Percentiles rank a stretch among this genome's conserved stretches.
phyloP scores from a whole-genome alignment of 495 filamentous ascomycete genomes.

The Aspergillus mulundensis region DNA sequence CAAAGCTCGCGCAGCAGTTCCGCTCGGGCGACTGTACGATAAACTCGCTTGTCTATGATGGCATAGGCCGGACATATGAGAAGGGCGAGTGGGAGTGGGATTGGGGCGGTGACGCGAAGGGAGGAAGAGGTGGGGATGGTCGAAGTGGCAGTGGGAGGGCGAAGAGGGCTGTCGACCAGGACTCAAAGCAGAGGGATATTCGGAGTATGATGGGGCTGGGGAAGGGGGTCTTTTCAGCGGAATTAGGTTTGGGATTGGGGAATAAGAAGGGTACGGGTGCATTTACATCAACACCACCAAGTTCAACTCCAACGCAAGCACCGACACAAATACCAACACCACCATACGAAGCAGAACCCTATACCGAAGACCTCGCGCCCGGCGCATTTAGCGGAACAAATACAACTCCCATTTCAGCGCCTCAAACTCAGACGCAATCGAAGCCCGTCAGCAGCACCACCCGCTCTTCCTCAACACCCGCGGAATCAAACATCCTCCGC shows the following conservation, averaged over 20 bases:
- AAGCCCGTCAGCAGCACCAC: neutral
- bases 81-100: conserved; percentile 11
- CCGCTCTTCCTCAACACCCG: neutral
- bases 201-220: conserved; percentile 24
- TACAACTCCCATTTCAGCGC: neutral
- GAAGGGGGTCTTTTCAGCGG: too few relatives aligned
- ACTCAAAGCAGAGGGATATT: conserved; percentile 35
- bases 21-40: conserved; percentile 18
- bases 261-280: too few relatives aligned
- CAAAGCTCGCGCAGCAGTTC: conserved; percentile 69
- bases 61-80: neutral
- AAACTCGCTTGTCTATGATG: neutral
- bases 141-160: neutral
- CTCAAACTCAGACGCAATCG: neutral
- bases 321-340: neutral
- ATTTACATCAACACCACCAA: neutral
- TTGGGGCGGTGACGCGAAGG: conserved; percentile 4
- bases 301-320: neutral
- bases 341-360: neutral
- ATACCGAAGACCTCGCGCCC: neutral
- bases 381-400: neutral
- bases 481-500: conserved; percentile 50
- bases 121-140: conserved; percentile 6
- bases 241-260: too few relatives aligned
- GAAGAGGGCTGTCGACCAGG: conserved; percentile 18